Base-by-base conservation (phyloP, 495 filamentous ascomycete genomes). In the Aspergillus cavernicola region DNA sequence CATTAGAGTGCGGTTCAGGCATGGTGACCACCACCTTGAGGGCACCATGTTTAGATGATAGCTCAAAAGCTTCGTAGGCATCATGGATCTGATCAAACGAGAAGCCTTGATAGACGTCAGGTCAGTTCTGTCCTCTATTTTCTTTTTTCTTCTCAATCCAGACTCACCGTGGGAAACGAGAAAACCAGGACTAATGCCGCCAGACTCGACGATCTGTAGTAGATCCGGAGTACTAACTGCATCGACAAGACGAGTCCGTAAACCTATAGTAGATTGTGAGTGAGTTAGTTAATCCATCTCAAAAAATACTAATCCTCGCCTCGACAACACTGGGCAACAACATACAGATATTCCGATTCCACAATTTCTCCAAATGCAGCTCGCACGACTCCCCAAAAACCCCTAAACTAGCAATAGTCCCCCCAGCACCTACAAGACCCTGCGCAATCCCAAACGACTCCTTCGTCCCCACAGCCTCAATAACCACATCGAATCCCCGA, bases 381-480 rank as follows among this genome's bases (percentile, higher is more conserved):
- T 74, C 67, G 2, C 71, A 76, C 47, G 69, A 70, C 0, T 43
- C 57, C 0, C 67, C 71, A 60, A 79, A 75, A 11, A 80, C 78
- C 10, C 80, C 78, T 12, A 81, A 70, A 57, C 76, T 80, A 8
- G 78, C 78, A 56, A 82, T 74, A 0, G 67, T 58, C 10, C 78
- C 78, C 5, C 76, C 77, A 0, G 73, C 62, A 4, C 69, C 76
- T 3, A 83, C 69, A 10, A 83, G 44, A n/a, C 69, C 59, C 58
- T 80, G 77, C 39, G 66, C 66, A 49, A 76, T 52, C 26, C 69
- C 66, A 55, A 80, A 75, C 4, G 70, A 76, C 13, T 66, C 69
- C 6, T 71, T 72, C 15, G 75, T 59, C 3, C 80, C 80, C 6
- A 81, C 80, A 5, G 73, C 77, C 58, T 83, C 80, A 44, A 83